Base-by-base conservation (phyloP, 1,284 basidiomycete genomes). In the Schizophyllum amplum region DNA sequence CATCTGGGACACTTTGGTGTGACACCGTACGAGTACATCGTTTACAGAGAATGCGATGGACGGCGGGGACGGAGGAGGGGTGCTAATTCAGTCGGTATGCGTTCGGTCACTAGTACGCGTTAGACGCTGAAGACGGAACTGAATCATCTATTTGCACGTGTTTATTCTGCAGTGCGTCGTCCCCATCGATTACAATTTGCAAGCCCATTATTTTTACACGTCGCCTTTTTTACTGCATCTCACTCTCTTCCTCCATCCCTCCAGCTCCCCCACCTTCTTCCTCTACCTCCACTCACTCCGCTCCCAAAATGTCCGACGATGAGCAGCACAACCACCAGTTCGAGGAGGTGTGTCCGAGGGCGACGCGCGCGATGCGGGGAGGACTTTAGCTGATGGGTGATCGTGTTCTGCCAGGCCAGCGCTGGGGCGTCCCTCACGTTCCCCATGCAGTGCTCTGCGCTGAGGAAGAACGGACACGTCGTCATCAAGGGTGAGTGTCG, bases 401-500 rank as follows among this genome's bases (percentile, higher is more conserved):
- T 9, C 56, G 55, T 52, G 54, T 57, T 20, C 62, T 26, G 1
- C n/a, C 60, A 88, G 84, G 83, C 82, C 68, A 78, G 70, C 69
- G 85, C 93, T 68, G 91, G 90, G 66, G 93, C 93, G 70, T 94
- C 94, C 66, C 68, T 77, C 72, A 96, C 94, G 73, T 95, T 74
- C 82, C 91, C 92, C 68, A 93, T 90, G 89, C 94, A 98, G 82
- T 98, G 97, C 80, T 99, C 96, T 73, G 94, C 94, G 68, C 90
- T 99, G 66, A 90, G 87, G 70, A 89, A 89, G 79, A 86, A 85
- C 80, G 95, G 96, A 55, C 93, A 96, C 80, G 96, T 99, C 72
- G 90, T 96, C 72, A 98, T 99, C 80, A 98, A 98, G 83, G 82
- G 87, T 83, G 33, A 42, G 33, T 42, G 27, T 20, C 54, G 27